A percentile compares a stretch with the other conserved stretches of the same genome.
phyloP scores from a whole-genome alignment of 108 stramenopile species.

The Phaeodactylum tricornutum region DNA sequence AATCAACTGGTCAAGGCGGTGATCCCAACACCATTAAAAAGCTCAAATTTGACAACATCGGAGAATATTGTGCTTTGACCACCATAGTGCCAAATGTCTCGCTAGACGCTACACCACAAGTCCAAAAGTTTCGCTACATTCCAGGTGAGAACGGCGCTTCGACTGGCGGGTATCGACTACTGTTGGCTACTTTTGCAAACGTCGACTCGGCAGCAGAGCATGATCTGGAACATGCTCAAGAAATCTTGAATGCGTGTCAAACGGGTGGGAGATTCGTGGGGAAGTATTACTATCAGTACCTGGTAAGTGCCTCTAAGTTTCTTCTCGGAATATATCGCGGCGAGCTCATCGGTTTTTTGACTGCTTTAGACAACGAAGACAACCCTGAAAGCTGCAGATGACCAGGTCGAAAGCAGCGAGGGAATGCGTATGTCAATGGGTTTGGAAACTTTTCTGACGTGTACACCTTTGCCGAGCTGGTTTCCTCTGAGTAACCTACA shows the following conservation, averaged over 20 bases:
- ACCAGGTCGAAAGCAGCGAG: too few species aligned
- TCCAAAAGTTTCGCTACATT: constrained; percentile 41
- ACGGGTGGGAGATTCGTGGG: constrained; percentile 34
- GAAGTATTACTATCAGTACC: constrained; percentile 41
- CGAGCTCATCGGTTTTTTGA: too few species aligned
- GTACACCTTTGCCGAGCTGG: constrained; percentile 38
- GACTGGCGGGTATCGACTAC: constrained; percentile 22
- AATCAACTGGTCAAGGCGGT: neutral
- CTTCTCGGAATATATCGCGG: too few species aligned
- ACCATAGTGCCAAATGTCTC: too few species aligned
- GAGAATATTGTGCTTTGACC: too few species aligned
- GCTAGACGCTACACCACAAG: too few species aligned
- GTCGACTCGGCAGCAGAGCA: constrained; percentile 27
- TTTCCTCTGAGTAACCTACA: constrained; percentile 41
- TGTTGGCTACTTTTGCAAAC: constrained; percentile 39
- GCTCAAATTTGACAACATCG: too few species aligned
- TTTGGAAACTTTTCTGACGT: constrained; percentile 31
- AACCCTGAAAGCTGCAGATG: too few species aligned
- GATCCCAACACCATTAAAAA: neutral
- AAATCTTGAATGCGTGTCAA: constrained; percentile 25
- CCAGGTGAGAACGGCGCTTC: neutral
- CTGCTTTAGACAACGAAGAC: too few species aligned
- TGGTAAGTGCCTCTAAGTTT: constrained; percentile 7
- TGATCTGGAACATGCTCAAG: constrained; percentile 8
- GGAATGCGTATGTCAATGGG: constrained; percentile 25